These are phyloP conservation scores for Glarea lozoyensis DNA, from an alignment of 495 filamentous ascomycete genomes.

Conservation along the genomic window DNA sequence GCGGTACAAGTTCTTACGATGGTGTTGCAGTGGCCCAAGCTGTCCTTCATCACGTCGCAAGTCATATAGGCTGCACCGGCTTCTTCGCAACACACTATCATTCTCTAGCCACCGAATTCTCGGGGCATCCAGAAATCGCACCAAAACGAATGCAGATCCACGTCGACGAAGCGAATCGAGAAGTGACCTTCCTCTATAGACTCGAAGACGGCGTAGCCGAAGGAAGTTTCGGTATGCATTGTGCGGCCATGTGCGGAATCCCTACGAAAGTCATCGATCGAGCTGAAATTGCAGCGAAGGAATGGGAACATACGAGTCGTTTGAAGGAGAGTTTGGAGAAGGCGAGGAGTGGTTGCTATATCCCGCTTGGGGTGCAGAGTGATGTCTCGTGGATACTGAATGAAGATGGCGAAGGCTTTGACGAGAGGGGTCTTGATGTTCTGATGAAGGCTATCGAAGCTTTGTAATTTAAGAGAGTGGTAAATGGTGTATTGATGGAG, in stretches of 20 bases:
- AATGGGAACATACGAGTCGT: slow-evolving; percentile 91
- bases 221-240: slow-evolving; percentile 98
- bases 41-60: slow-evolving; percentile 89
- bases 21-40: slow-evolving; percentile 95
- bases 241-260: slow-evolving; percentile 96
- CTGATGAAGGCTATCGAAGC: slow-evolving; percentile 69
- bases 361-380: slow-evolving; percentile 84
- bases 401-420: slow-evolving; percentile 31
- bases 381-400: slow-evolving; percentile 79
- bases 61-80: slow-evolving; percentile 84
- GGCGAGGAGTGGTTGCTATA: slow-evolving; percentile 62
- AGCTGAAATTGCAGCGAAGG: slow-evolving; percentile 82
- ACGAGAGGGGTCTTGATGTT: slow-evolving; percentile 50
- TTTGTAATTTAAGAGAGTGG: no score
- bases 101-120: slow-evolving; percentile 83
- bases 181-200: slow-evolving; percentile 92
- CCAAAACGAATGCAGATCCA: slow-evolving; percentile 87
- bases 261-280: slow-evolving; percentile 70
- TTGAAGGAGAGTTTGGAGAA: slow-evolving; percentile 82
- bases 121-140: slow-evolving; percentile 74
- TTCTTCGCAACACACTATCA: slow-evolving; percentile 99
- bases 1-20: slow-evolving; percentile 89
- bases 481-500: not conserved
- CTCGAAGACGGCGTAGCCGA: slow-evolving; percentile 93
- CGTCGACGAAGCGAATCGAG: slow-evolving; percentile 75